A percentile compares a stretch with the other conserved stretches of the same genome.
phyloP scores from a whole-genome alignment of 139 green algal genomes.

The Gonium pectorale region DNA sequence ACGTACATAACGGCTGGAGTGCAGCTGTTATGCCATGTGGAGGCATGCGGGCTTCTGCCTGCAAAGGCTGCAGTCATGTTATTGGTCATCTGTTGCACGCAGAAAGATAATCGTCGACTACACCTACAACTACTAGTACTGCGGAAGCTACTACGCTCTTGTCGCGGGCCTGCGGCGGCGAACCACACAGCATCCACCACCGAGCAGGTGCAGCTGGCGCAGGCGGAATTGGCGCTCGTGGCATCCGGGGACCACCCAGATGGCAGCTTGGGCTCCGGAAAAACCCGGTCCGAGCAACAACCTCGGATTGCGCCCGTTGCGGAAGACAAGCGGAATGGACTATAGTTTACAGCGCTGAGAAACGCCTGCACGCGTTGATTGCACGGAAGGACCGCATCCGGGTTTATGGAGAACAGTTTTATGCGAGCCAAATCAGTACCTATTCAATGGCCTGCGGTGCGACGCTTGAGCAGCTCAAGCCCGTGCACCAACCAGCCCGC shows the following conservation, averaged over 20 bases:
- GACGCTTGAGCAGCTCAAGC: too few relatives aligned
- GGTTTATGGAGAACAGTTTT: too few relatives aligned
- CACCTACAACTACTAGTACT: slow-evolving; percentile 8
- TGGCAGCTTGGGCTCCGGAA: not conserved
- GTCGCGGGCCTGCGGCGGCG: not conserved
- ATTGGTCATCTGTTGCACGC: not conserved
- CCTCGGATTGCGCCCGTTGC: not conserved
- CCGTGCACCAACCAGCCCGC: too few relatives aligned
- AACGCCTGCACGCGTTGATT: too few relatives aligned
- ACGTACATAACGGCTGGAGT: too few relatives aligned
- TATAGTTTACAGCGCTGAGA: too few relatives aligned
- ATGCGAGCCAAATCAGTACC: too few relatives aligned
- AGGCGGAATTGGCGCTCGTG: slow-evolving; percentile 10
- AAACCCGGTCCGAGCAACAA: not conserved
- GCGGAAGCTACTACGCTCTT: not conserved
- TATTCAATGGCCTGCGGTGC: too few relatives aligned
- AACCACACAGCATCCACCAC: not conserved
- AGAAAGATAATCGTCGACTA: slow-evolving; percentile 36
- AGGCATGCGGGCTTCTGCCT: too few relatives aligned
- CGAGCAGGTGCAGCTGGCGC: not conserved
- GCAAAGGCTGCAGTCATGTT: too few relatives aligned
- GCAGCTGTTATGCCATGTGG: too few relatives aligned
- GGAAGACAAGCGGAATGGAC: not conserved
- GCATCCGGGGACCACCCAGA: not conserved
- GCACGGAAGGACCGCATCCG: too few relatives aligned